Conservation (phyloP, 345 rosid genomes). For the Arabis alpina region DNA sequence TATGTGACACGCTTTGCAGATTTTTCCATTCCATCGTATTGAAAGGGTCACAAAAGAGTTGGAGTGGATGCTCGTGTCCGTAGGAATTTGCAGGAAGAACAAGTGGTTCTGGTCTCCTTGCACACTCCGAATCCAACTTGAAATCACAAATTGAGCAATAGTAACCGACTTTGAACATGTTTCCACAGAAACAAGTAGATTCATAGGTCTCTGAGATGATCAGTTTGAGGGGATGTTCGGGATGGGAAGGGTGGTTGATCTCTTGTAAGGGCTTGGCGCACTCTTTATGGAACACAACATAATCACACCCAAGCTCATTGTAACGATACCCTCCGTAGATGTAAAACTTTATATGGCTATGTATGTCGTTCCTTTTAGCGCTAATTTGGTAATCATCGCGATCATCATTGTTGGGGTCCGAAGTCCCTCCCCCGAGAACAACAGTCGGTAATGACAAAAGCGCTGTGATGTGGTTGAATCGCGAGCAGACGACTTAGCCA, state of each 20-base stretch:
- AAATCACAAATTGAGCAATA: slow-evolving; percentile 1
- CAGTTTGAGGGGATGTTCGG: slow-evolving; percentile 1
- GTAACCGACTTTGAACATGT: neutral
- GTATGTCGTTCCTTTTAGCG: no score
- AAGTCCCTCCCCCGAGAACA: no score
- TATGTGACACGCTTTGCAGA: neutral
- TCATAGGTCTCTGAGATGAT: neutral
- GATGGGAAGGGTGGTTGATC: neutral
- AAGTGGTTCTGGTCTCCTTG: neutral
- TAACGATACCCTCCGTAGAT: slow-evolving; percentile 7
- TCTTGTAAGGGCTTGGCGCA: neutral
- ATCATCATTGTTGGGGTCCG: no score
- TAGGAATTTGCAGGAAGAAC: neutral
- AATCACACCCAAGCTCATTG: neutral
- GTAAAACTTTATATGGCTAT: neutral
- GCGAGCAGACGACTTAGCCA: no score
- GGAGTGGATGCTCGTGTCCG: neutral
- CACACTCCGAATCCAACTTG: neutral
- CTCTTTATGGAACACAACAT: neutral
- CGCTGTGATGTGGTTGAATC: no score
- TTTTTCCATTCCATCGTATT: no score
- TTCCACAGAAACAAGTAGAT: neutral
- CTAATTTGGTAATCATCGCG: no score
- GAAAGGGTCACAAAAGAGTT: neutral
- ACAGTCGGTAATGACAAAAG: no score